Evolutionary conservation across 2,329 filamentous ascomycete genomes (phyloP).

Genomic region (Intubia oerlemansii): DNA sequence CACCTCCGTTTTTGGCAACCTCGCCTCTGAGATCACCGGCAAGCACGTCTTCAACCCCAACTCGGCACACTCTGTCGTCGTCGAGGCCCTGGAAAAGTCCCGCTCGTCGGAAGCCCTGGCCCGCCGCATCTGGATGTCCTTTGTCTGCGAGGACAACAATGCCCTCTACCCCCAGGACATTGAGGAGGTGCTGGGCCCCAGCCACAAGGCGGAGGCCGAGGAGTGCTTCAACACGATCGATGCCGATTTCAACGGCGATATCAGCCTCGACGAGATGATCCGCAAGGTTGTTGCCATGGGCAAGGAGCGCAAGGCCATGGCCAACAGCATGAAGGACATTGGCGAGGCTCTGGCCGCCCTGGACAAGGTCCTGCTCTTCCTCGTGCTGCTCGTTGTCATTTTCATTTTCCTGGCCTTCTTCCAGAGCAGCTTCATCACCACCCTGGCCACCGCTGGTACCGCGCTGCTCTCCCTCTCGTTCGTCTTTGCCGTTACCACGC

Average conservation of each 20-base stretch:
- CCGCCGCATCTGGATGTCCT: conserved; percentile 95
- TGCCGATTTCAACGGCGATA: conserved; percentile 76
- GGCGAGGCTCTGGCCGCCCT: conserved; percentile 83
- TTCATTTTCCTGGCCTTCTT: conserved; percentile 84
- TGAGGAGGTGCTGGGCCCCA: conserved; percentile 62
- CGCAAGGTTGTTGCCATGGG: conserved; percentile 68
- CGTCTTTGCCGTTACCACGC: conserved; percentile 76
- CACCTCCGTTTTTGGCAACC: conserved; percentile 77
- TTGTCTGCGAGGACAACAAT: conserved; percentile 77
- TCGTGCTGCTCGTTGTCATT: conserved; percentile 61
- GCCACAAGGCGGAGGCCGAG: conserved; percentile 56
- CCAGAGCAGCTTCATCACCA: conserved; percentile 65
- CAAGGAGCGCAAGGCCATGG: conserved; percentile 70
- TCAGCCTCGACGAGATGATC: conserved; percentile 89
- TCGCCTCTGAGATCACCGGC: conserved; percentile 86
- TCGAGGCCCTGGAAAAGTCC: conserved; percentile 72
- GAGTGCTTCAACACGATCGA: conserved; percentile 71
- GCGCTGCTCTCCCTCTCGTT: conserved; percentile 90
- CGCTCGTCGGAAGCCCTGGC: conserved; percentile 76
- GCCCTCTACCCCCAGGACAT: conserved; percentile 64
- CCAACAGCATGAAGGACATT: conserved; percentile 91
- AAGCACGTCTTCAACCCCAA: conserved; percentile 90
- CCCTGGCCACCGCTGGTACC: conserved; percentile 75
- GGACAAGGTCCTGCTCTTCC: conserved; percentile 62
- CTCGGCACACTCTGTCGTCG: conserved; percentile 71